Base-by-base conservation (phyloP, 2,329 filamentous ascomycete genomes). In the Verticillium isaacii region DNA sequence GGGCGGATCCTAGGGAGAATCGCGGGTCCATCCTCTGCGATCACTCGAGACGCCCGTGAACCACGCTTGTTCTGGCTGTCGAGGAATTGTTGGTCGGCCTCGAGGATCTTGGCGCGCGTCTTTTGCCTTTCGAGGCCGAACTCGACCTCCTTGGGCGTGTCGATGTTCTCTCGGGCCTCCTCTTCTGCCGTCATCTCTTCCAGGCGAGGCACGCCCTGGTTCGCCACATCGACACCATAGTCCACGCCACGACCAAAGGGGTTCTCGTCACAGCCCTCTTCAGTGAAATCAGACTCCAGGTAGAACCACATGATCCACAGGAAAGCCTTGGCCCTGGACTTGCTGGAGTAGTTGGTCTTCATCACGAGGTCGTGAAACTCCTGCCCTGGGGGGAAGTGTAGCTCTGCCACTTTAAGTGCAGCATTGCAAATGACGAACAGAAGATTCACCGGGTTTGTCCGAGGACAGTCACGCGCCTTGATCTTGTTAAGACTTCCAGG, bases 231-330 rank as follows among this genome's bases (percentile, higher is more conserved):
- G 1, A 85, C 77, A 9, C 81, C 83, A 65, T 89, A 89, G 69
- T 89, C 87, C 2, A 89, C 85, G 14, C 87, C 88, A 12, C 80
- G 73, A 0, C 95, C 95, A 69, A 97, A 99, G 0, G 95, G 95
- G 70, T 99, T 99, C 68, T 91, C 89, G 57, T 92, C 84, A 55
- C 92, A 94, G 61, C 91, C 92, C 69, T 97, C 91, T 68, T 90
- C 87, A 0, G 91, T 91, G 68, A 97, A 98, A 73, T 97, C 92
- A 32, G 93, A 97, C 74, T 99, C 95, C 19, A 99, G 84, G 72
- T 99, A 98, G 81, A 95, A 97, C 95, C 95, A 99, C 88, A 99
- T 96, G 65, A 99, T 81, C 95, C 95, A 99, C 23, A 99, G 78
- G 68, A 99, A 99, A 0, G 94, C 94, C 55, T 81, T 88, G 1